phyloP scores from a whole-genome alignment of 371 early-diverging fungal genomes.

The Dichotomocladium elegans region DNA sequence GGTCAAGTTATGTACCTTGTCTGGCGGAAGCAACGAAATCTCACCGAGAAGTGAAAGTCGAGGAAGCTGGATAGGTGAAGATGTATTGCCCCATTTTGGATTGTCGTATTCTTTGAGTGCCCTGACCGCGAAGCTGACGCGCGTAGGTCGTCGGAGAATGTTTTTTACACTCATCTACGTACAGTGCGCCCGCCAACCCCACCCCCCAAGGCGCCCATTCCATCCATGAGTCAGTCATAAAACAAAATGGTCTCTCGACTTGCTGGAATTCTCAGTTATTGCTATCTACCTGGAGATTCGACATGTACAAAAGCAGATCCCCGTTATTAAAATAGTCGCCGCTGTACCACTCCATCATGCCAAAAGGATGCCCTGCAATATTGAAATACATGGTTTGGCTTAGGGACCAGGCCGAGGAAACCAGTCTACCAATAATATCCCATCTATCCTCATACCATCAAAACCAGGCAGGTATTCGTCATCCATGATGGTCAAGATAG shows the following conservation, averaged over 20 bases:
- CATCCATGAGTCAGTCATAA: no score
- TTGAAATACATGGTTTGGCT: neutral
- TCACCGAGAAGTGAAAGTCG: slow-evolving; percentile 48
- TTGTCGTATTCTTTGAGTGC: slow-evolving; percentile 29
- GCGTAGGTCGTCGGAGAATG: slow-evolving; percentile 17
- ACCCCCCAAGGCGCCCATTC: no score
- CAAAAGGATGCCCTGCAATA: slow-evolving; percentile 44
- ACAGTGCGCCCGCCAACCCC: neutral
- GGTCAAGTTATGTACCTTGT: slow-evolving; percentile 8
- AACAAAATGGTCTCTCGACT: no score
- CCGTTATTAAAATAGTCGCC: slow-evolving; percentile 42
- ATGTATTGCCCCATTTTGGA: slow-evolving; percentile 14
- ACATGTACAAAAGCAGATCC: slow-evolving; percentile 41
- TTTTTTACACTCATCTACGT: slow-evolving; percentile 39
- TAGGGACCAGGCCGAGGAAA: neutral
- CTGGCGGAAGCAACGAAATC: slow-evolving; percentile 5
- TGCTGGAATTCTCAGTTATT: no score
- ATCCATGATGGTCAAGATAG: slow-evolving; percentile 17
- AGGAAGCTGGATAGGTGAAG: slow-evolving; percentile 43
- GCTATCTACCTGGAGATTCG: slow-evolving; percentile 35
- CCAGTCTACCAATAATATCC: neutral
- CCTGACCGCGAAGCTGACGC: slow-evolving; percentile 28
- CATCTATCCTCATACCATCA: slow-evolving; percentile 3
- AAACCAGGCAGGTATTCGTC: slow-evolving; percentile 4
- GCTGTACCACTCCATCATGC: slow-evolving; percentile 53